A percentile compares a stretch with the other conserved stretches of the same genome.
phyloP scores from a whole-genome alignment of 306 rosid species.

The Dryas alaskensis region DNA sequence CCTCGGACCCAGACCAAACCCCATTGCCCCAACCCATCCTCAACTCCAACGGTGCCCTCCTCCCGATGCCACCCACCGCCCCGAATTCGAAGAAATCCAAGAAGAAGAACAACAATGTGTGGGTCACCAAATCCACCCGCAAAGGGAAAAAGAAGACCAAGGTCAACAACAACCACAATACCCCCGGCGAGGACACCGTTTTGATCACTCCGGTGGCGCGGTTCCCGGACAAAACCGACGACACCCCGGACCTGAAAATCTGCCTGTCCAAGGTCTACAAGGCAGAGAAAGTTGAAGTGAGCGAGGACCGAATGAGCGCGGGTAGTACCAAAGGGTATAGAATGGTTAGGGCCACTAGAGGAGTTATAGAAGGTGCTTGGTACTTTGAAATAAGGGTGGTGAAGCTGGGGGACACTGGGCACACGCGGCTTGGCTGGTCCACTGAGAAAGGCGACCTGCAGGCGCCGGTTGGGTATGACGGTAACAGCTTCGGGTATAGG shows the following conservation, averaged over 20 bases:
- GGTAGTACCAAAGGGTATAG: conserved; percentile 93
- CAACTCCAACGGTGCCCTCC: conserved; percentile 19
- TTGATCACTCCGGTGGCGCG: conserved; percentile 79
- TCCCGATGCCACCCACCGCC: conserved; percentile 25
- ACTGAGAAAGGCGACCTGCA: conserved; percentile 93
- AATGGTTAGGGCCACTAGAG: conserved; percentile 94
- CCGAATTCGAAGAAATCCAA: conserved; percentile 69
- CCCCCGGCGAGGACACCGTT: conserved; percentile 63
- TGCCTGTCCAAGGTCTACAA: conserved; percentile 88
- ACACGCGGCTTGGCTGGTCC: conserved; percentile 88
- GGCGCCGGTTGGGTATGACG: conserved; percentile 94
- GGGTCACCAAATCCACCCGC: conserved; percentile 83
- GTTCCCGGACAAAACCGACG: conserved; percentile 87
- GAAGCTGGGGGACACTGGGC: conserved; percentile 73
- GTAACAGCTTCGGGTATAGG: conserved; percentile 79
- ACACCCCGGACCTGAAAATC: conserved; percentile 61
- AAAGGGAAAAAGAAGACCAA: conserved; percentile 90
- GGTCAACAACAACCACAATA: conserved; percentile 40
- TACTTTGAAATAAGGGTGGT: conserved; percentile 78
- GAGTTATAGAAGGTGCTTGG: conserved; percentile 90
- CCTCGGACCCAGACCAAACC: conserved; percentile 35
- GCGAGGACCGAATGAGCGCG: conserved; percentile 80
- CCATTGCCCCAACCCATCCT: conserved; percentile 27
- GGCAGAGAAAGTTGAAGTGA: conserved; percentile 89
- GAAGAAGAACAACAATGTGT: conserved; percentile 87